Evolutionary conservation across 2,329 filamentous ascomycete species (phyloP).

Genomic region (Magnaporthales sp.): DNA sequence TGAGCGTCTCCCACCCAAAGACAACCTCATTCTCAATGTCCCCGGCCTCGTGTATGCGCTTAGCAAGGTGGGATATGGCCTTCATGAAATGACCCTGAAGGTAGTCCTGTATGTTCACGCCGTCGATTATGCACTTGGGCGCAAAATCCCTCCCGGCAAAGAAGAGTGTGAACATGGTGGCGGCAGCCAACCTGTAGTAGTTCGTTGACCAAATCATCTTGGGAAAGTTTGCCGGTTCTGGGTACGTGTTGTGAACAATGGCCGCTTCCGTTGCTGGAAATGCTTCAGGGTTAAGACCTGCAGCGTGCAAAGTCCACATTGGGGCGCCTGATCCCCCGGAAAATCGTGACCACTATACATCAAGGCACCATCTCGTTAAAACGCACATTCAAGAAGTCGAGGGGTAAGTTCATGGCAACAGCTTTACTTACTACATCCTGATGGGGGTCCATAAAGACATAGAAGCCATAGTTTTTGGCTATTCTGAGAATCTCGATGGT

Average conservation of each 20-base stretch:
- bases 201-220: constrained; percentile 99
- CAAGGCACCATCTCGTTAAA: constrained; percentile 12
- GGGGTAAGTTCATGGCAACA: background rate
- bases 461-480: constrained; percentile 87
- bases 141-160: constrained; percentile 88
- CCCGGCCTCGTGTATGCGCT: constrained; percentile 79
- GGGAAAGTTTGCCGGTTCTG: constrained; percentile 75
- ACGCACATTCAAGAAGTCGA: background rate
- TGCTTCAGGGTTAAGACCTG: constrained; percentile 76
- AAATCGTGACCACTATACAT: constrained; percentile 74
- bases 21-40: constrained; percentile 81
- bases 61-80: constrained; percentile 73
- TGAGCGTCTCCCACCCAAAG: constrained; percentile 93
- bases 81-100: constrained; percentile 77
- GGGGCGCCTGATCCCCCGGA: constrained; percentile 92
- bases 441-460: constrained; percentile 97
- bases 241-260: constrained; percentile 89
- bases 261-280: constrained; percentile 86
- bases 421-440: constrained; percentile 73
- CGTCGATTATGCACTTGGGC: constrained; percentile 87
- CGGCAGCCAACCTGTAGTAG: constrained; percentile 77
- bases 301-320: constrained; percentile 96
- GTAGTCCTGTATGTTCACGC: constrained; percentile 93
- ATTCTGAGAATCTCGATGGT: constrained; percentile 78
- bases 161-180: constrained; percentile 90